These are phyloP conservation scores for Candida pseudoglaebosa DNA, from an alignment of 805 yeast genomes.

Conservation along the genomic window DNA sequence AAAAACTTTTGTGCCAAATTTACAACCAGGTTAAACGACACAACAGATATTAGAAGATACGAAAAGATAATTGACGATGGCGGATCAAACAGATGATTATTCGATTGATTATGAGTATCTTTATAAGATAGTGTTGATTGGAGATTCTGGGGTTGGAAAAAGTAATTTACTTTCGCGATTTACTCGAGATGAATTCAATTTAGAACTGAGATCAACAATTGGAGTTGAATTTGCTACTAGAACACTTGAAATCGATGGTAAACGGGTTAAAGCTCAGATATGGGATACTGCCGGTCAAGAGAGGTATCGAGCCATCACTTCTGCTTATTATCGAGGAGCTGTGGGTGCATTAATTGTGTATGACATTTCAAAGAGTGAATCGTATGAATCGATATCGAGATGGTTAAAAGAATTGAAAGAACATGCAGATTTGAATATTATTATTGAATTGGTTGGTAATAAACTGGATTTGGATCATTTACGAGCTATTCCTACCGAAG, in stretches of 20 bases:
- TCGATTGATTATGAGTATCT: constrained; percentile 80
- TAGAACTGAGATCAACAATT: constrained; percentile 90
- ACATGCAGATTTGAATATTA: constrained; percentile 92
- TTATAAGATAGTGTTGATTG: constrained; percentile 92
- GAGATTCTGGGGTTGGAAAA: constrained; percentile 98
- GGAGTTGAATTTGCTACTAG: constrained; percentile 98
- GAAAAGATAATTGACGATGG: constrained; percentile 16
- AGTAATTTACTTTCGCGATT: constrained; percentile 90
- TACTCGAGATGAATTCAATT: constrained; percentile 92
- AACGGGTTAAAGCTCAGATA: constrained; percentile 81
- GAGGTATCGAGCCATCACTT: constrained; percentile 95
- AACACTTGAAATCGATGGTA: constrained; percentile 83
- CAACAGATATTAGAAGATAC: too few species aligned
- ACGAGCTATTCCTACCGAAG: constrained; percentile 96
- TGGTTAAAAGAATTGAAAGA: constrained; percentile 90
- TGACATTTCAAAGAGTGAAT: constrained; percentile 87
- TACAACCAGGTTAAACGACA: neutral
- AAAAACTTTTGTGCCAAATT: neutral
- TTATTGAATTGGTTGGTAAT: constrained; percentile 90
- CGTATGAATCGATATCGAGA: constrained; percentile 79
- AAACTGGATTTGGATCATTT: constrained; percentile 87
- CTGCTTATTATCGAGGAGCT: constrained; percentile 97
- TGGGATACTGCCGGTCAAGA: constrained; percentile 99
- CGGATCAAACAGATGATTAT: constrained; percentile 42
- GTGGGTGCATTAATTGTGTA: constrained; percentile 95